Percentiles rank a stretch among this genome's conserved stretches.
Conservation (phyloP, 2,329 filamentous ascomycete species). For the Plectosphaerella cucumerina region DNA sequence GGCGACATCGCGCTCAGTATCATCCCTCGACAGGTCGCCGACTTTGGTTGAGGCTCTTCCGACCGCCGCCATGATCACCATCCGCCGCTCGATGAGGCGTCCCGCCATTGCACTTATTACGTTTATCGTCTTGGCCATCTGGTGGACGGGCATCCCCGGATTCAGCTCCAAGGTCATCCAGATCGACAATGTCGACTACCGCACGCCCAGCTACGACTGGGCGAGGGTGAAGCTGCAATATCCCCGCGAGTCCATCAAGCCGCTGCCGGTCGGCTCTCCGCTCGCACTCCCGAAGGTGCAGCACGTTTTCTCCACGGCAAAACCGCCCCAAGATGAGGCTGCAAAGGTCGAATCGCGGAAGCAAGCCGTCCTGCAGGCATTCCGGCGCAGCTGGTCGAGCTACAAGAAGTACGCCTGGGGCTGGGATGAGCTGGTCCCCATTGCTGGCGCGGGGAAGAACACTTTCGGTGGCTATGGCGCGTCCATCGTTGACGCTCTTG, state of each 20-base stretch:
- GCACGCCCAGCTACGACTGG: constrained; percentile 30
- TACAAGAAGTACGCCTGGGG: constrained; percentile 53
- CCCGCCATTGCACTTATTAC: not conserved
- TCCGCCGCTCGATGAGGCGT: constrained; percentile 10
- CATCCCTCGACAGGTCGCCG: not conserved
- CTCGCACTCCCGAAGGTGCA: constrained; percentile 18
- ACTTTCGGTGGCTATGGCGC: constrained; percentile 53
- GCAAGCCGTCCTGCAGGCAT: constrained; percentile 31
- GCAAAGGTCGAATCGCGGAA: constrained; percentile 28
- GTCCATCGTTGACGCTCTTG: constrained; percentile 55
- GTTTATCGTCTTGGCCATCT: constrained; percentile 8
- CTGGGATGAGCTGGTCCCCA: constrained; percentile 51
- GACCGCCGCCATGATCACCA: constrained; percentile 14
- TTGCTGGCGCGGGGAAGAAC: constrained; percentile 40
- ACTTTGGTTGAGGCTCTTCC: not conserved
- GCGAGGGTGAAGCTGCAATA: constrained; percentile 24
- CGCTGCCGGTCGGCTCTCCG: constrained; percentile 28
- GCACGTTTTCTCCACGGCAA: constrained; percentile 14
- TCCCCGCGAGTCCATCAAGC: constrained; percentile 24
- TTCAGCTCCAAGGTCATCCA: constrained; percentile 2
- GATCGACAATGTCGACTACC: constrained; percentile 9
- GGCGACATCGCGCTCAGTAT: not conserved
- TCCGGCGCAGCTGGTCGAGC: constrained; percentile 43
- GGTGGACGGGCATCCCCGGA: constrained; percentile 3
- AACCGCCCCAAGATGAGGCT: not conserved